phyloP scores from a whole-genome alignment of 176 grass and related monocot genomes.

The Cenchrus americanus region DNA sequence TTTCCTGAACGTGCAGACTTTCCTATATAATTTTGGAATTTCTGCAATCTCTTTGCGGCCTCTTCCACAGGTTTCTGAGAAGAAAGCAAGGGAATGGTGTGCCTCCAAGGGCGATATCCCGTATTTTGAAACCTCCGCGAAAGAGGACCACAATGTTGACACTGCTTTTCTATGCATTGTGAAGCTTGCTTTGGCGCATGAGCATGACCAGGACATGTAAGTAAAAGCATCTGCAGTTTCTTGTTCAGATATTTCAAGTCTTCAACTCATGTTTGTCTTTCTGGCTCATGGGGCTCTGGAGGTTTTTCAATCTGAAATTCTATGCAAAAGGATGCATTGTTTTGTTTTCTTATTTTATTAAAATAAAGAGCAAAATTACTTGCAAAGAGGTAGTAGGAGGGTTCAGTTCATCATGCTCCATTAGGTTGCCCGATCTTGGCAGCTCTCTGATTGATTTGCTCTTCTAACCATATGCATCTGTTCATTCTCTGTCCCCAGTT shows the following conservation, averaged over 20 bases:
- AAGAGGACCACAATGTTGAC: slow-evolving; percentile 90
- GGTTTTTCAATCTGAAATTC: background rate
- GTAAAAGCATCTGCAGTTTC: slow-evolving; percentile 20
- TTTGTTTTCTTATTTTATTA: too few relatives aligned
- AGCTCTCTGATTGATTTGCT: background rate
- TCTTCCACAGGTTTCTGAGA: slow-evolving; percentile 67
- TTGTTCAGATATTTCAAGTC: slow-evolving; percentile 3
- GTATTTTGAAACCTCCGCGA: slow-evolving; percentile 93
- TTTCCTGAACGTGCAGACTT: slow-evolving; percentile 2
- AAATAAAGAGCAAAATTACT: background rate
- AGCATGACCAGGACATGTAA: slow-evolving; percentile 94
- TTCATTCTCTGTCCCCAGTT: slow-evolving; percentile 50
- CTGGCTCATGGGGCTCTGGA: background rate
- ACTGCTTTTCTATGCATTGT: slow-evolving; percentile 80
- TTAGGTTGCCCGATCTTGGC: background rate
- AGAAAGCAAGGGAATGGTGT: slow-evolving; percentile 94
- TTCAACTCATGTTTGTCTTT: background rate
- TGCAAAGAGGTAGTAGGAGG: background rate
- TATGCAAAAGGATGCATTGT: background rate
- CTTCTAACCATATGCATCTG: background rate
- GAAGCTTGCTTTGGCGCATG: slow-evolving; percentile 79
- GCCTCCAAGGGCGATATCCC: slow-evolving; percentile 85
- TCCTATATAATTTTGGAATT: background rate
- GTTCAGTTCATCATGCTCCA: background rate
- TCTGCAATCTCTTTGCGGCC: background rate